Base-by-base conservation (phyloP, 176 grass and related monocot genomes). In the Themeda triandra region DNA sequence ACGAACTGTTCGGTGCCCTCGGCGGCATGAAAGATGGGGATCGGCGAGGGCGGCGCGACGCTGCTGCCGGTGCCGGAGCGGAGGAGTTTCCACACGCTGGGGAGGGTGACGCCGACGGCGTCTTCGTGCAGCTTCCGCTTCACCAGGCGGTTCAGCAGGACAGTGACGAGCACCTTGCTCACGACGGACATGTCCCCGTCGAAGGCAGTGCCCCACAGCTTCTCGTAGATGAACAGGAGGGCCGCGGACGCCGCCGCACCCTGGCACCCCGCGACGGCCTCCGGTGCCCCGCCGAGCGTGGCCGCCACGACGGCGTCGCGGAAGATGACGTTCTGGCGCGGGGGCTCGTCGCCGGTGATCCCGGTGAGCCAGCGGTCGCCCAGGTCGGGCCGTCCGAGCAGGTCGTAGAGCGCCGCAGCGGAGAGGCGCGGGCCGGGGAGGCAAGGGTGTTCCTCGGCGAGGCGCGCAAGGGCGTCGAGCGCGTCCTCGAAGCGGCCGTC, bases 401-500 rank as follows among this genome's bases (percentile, higher is more conserved):
- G 59, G 77, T 21, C 36, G 77, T 60, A 79, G 27, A 80, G 0
- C 8, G 25, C 40, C 18, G 60, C 39, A 41, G 60, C 77, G 17
- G 9, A 0, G 40, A 66, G 60, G 3, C 77, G 59, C 17, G 39
- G 14, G 0, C 14, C 14, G 13, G 13, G 46, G 4, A 5, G 15
- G 15, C 1, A 18, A 49, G 46, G 40, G 13, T 11, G 18, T 5
- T 80, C 41, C 28, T 3, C 27, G 41, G 28, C 41, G 5, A 80
- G 63, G 59, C 63, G 40, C 5, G 4, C 28, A 6, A 46, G 28
- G 12, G 15, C 42, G 37, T 36, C 6, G 75, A 77, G 75, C 11
- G 75, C 33, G 13, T 80, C 62, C 10, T 80, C 62, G 60, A 80
- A 48, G 18, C 40, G 77, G 2, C 77, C 60, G 18, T 80, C 77